phyloP scores from a whole-genome alignment of 208 protist genomes.

The Plasmodiophora brassicae region DNA sequence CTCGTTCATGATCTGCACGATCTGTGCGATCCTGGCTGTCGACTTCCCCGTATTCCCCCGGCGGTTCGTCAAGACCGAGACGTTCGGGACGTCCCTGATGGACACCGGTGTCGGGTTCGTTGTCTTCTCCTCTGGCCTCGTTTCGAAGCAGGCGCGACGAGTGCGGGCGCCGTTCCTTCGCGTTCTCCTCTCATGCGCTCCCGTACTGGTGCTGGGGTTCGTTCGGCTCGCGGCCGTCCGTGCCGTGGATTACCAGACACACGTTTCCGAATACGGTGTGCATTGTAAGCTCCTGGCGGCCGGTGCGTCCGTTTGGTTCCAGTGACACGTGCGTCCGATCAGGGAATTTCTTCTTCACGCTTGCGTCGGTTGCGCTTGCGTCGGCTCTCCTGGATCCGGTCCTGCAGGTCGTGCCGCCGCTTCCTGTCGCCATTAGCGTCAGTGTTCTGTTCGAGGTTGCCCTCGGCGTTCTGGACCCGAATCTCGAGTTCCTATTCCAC shows the following conservation, averaged over 20 bases:
- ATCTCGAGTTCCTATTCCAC: not conserved
- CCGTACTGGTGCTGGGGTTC: not conserved
- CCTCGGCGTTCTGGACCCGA: not conserved
- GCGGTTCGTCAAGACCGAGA: conserved; percentile 39
- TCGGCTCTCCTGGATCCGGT: not conserved
- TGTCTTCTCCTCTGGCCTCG: conserved; percentile 35
- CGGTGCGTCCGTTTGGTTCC: not conserved
- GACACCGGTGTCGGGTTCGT: conserved; percentile 36
- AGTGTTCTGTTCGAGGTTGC: not conserved
- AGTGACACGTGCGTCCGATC: not conserved
- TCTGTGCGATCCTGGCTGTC: conserved; percentile 23
- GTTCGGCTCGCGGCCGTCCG: not conserved
- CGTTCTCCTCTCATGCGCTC: not conserved
- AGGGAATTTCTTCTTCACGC: conserved; percentile 30
- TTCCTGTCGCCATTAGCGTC: not conserved
- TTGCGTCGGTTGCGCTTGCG: not conserved
- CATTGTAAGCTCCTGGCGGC: conserved; percentile 5
- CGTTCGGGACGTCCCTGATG: conserved; percentile 40
- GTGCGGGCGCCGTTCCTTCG: not conserved
- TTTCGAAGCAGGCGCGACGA: conserved; percentile 21
- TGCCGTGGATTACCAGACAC: conserved; percentile 36
- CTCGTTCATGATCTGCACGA: conserved; percentile 31
- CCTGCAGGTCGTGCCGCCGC: not conserved
- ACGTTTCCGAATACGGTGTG: conserved; percentile 42
- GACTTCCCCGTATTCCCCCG: conserved; percentile 43